phyloP scores from a whole-genome alignment of 108 stramenopile species.

The Asterionellopsis glacialis region DNA sequence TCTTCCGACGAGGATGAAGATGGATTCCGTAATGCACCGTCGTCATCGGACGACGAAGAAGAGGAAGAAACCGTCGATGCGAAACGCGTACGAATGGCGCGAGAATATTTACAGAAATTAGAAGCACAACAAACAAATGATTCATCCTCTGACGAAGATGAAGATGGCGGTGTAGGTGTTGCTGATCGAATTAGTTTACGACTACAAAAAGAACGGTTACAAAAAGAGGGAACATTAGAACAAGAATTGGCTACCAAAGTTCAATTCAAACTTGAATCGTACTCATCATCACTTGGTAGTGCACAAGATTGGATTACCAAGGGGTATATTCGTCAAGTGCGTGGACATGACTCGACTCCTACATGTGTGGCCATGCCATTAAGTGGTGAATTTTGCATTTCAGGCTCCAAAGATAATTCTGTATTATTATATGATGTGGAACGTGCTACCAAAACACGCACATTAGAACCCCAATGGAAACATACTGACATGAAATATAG shows the following conservation, averaged over 20 bases:
- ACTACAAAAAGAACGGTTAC: slow-evolving; percentile 56
- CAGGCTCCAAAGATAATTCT: slow-evolving; percentile 95
- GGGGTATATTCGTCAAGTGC: slow-evolving; percentile 41
- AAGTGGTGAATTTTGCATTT: slow-evolving; percentile 52
- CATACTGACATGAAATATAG: slow-evolving; percentile 7
- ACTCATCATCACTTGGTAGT: not conserved
- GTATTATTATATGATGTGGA: slow-evolving; percentile 90
- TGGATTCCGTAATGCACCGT: slow-evolving; percentile 8
- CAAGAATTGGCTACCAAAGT: slow-evolving; percentile 53
- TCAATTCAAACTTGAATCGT: not conserved
- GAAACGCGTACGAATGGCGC: slow-evolving; percentile 72
- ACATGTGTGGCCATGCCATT: slow-evolving; percentile 84
- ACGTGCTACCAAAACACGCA: slow-evolving; percentile 38
- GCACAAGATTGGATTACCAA: slow-evolving; percentile 54
- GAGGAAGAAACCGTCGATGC: slow-evolving; percentile 77
- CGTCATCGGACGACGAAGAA: slow-evolving; percentile 34
- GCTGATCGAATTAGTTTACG: slow-evolving; percentile 27
- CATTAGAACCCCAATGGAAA: slow-evolving; percentile 44
- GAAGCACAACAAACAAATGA: slow-evolving; percentile 33
- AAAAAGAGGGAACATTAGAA: slow-evolving; percentile 62
- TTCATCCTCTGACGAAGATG: slow-evolving; percentile 23
- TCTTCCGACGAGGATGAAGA: slow-evolving; percentile 22
- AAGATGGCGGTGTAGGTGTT: slow-evolving; percentile 24
- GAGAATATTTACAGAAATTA: slow-evolving; percentile 72
- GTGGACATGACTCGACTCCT: slow-evolving; percentile 78